Percentiles rank a stretch among this genome's conserved stretches.
Conservation (phyloP, 805 yeast genomes). For the Pichia gijzeniarum region DNA sequence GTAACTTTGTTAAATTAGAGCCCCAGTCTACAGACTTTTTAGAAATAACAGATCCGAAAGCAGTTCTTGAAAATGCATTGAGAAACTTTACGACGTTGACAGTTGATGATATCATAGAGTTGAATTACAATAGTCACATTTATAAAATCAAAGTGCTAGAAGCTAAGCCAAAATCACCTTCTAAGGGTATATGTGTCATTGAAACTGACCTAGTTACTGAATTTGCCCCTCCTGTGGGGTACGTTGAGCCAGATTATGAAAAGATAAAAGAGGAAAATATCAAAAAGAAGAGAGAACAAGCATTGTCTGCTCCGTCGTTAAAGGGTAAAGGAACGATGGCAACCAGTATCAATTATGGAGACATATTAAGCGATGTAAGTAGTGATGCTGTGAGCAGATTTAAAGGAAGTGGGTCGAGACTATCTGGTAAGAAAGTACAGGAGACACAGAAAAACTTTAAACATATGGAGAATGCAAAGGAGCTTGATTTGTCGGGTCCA, state of each 20-base stretch:
- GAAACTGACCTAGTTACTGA: slow-evolving; percentile 97
- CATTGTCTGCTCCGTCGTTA: slow-evolving; percentile 31
- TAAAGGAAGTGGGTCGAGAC: slow-evolving; percentile 60
- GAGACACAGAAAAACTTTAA: slow-evolving; percentile 11
- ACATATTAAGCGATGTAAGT: slow-evolving; percentile 42
- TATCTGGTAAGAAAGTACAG: slow-evolving; percentile 51
- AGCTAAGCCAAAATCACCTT: slow-evolving; percentile 65
- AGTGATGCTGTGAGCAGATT: slow-evolving; percentile 31
- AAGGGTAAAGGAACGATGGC: slow-evolving; percentile 67
- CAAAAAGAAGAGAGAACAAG: slow-evolving; percentile 31
- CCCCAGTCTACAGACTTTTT: slow-evolving; percentile 93
- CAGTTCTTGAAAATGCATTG: slow-evolving; percentile 88
- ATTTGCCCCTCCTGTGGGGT: slow-evolving; percentile 98
- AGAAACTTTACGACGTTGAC: slow-evolving; percentile 86
- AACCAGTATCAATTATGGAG: slow-evolving; percentile 56
- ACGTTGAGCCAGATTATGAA: slow-evolving; percentile 80
- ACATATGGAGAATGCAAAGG: slow-evolving; percentile 17
- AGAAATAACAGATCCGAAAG: slow-evolving; percentile 93
- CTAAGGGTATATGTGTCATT: slow-evolving; percentile 80
- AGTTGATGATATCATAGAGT: slow-evolving; percentile 75
- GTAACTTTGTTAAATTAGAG: slow-evolving; percentile 84
- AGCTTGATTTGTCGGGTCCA: slow-evolving; percentile 47
- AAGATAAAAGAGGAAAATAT: slow-evolving; percentile 35
- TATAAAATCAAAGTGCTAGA: slow-evolving; percentile 82
- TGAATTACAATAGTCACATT: slow-evolving; percentile 71